Evolutionary conservation across 345 rosid species (phyloP).

Genomic region (Geranium rotundifolium): DNA sequence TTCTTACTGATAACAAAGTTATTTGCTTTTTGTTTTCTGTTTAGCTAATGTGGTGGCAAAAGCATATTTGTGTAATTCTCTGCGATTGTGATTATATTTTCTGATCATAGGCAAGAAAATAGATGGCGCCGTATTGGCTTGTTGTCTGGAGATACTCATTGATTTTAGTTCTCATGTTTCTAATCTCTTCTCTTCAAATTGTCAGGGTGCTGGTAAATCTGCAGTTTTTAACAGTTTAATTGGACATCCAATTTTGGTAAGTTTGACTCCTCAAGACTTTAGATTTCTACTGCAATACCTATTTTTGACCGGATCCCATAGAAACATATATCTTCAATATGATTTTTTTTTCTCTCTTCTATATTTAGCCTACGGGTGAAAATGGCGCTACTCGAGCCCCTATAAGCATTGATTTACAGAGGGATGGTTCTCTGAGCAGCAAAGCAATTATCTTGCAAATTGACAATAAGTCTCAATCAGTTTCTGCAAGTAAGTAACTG

Average conservation of each 20-base stretch:
- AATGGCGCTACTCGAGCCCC: slow-evolving; percentile 97
- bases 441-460: slow-evolving; percentile 78
- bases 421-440: slow-evolving; percentile 69
- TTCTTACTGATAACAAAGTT: background rate
- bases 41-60: too few species aligned
- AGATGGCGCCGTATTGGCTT: background rate
- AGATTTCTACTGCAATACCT: background rate
- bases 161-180: slow-evolving; percentile 6
- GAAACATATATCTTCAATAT: background rate
- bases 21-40: too few species aligned
- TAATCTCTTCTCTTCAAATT: background rate
- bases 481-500: slow-evolving; percentile 65
- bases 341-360: slow-evolving; percentile 1
- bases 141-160: background rate
- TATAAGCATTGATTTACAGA: slow-evolving; percentile 58
- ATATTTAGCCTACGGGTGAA: slow-evolving; percentile 83
- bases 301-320: background rate
- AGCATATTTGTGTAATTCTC: too few species aligned
- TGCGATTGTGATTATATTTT: too few species aligned
- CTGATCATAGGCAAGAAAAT: too few species aligned
- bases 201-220: slow-evolving; percentile 92
- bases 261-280: slow-evolving; percentile 14
- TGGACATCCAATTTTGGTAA: slow-evolving; percentile 86
- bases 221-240: slow-evolving; percentile 84
- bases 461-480: slow-evolving; percentile 77